Base-by-base conservation (phyloP, 495 filamentous ascomycete species). In the Apiosordaria backusii region DNA sequence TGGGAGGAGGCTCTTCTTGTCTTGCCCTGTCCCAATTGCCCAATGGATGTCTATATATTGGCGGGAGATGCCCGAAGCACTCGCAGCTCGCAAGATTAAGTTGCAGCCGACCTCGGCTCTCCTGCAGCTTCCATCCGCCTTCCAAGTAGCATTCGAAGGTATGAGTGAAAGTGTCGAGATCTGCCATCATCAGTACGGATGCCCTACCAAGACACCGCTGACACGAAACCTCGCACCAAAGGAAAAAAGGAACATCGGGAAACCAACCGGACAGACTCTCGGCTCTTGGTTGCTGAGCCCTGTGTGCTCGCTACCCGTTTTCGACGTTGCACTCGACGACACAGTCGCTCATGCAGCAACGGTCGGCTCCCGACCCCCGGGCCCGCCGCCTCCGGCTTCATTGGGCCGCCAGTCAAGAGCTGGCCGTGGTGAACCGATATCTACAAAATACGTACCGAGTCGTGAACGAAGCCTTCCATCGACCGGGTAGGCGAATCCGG, bases 71-170 rank as follows among this genome's bases (percentile, higher is more conserved):
- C n/a, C n/a, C n/a, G n/a, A n/a, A n/a, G n/a, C n/a, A n/a, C n/a
- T n/a, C n/a, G n/a, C n/a, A n/a, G n/a, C 35, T 45, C 27, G 5
- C 24, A 45, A 61, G 59, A 61, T 61, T 61, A 61, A 27, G 59
- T 61, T 40, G 59, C 59, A 61, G 27, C 59, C 59, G 59, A 61
- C 59, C 59, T 61, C 59, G 59, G 59, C 59, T 61, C 29, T 21
- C 10, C 15, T 24, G 24, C 19, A 3, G 16, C 4, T 3, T 54
- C 21, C 16, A 24, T 19, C 24, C 15, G 21, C 55, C 29, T 35
- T 6, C 29, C 29, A 4, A 5, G 6, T 35, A 35, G 29, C 6
- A 5, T 5, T 35, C 6, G 10, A 5, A 10, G 3, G 29, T 6
- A 35, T 5, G 35, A 10, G 35, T 45, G 18, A 55, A 55, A n/a